Conservation (phyloP, 2,329 filamentous ascomycete species). For the Microdochium nivale region DNA sequence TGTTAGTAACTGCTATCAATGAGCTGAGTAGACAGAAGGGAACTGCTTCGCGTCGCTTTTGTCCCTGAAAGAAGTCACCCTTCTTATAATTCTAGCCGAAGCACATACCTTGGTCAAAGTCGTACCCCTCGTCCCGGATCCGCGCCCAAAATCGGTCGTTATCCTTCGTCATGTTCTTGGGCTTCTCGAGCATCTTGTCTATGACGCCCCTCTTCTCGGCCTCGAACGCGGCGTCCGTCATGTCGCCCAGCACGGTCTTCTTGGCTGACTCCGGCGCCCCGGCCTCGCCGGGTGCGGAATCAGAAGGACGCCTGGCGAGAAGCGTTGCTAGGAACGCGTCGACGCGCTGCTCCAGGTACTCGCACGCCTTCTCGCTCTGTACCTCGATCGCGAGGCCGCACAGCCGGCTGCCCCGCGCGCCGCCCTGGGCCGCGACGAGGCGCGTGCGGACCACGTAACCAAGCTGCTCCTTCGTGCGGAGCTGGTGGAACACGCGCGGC, state of each 20-base stretch:
- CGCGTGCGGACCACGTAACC: slow-evolving; percentile 87
- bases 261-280: no score
- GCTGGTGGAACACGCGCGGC: slow-evolving; percentile 88
- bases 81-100: slow-evolving; percentile 4
- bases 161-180: slow-evolving; percentile 87
- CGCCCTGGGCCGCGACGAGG: slow-evolving; percentile 33
- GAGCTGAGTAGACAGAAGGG: no score
- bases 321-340: slow-evolving; percentile 68
- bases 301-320: no score
- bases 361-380: slow-evolving; percentile 79
- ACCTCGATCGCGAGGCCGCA: slow-evolving; percentile 85
- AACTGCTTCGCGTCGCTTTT: no score
- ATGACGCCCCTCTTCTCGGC: slow-evolving; percentile 84
- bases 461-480: slow-evolving; percentile 93
- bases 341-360: slow-evolving; percentile 80
- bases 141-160: slow-evolving; percentile 76
- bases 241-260: slow-evolving; percentile 56
- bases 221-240: slow-evolving; percentile 81
- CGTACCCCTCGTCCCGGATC: slow-evolving; percentile 76
- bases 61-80: neutral
- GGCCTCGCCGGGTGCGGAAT: no score
- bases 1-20: neutral
- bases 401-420: slow-evolving; percentile 63
- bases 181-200: slow-evolving; percentile 80
- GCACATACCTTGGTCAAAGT: slow-evolving; percentile 73